These are phyloP conservation scores for Pontederia crassipes DNA, from an alignment of 176 grass and related monocot genomes.

Conservation along the genomic window DNA sequence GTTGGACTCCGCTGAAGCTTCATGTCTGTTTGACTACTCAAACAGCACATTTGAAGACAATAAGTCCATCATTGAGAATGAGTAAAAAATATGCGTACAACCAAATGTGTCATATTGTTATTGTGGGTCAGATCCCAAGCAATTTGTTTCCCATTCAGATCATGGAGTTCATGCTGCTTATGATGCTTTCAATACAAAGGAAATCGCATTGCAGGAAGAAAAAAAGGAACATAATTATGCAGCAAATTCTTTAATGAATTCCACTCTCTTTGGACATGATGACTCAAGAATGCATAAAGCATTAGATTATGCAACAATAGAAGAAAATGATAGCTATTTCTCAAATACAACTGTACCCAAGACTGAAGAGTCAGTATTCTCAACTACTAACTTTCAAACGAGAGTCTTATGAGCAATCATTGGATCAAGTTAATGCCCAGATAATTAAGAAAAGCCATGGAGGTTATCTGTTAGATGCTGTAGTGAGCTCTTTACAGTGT, in stretches of 20 bases:
- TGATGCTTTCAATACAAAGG: slow-evolving; percentile 16
- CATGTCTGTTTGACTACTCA: neutral
- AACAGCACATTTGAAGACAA: neutral
- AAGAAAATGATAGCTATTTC: slow-evolving; percentile 27
- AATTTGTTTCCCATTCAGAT: neutral
- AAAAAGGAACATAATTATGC: slow-evolving; percentile 9
- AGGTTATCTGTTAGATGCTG: slow-evolving; percentile 23
- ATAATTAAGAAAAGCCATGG: slow-evolving; percentile 9
- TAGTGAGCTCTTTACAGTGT: slow-evolving; percentile 19
- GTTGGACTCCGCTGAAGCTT: neutral
- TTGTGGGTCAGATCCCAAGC: neutral
- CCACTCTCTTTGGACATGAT: slow-evolving; percentile 10
- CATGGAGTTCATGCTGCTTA: slow-evolving; percentile 9
- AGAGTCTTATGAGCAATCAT: neutral
- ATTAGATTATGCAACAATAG: slow-evolving; percentile 19
- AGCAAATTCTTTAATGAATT: slow-evolving; percentile 14
- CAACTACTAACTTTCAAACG: neutral
- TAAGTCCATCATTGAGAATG: neutral
- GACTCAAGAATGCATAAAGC: slow-evolving; percentile 32
- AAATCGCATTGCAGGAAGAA: slow-evolving; percentile 15
- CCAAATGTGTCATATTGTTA: slow-evolving; percentile 1
- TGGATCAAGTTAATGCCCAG: slow-evolving; percentile 19
- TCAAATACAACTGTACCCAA: slow-evolving; percentile 19
- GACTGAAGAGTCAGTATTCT: neutral
- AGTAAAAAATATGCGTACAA: slow-evolving; percentile 7